Evolutionary conservation across 225 moss, liverwort and hornwort species (phyloP), one percentile per base, ranked within the genome.

Genomic region (Ulota crispa): DNA sequence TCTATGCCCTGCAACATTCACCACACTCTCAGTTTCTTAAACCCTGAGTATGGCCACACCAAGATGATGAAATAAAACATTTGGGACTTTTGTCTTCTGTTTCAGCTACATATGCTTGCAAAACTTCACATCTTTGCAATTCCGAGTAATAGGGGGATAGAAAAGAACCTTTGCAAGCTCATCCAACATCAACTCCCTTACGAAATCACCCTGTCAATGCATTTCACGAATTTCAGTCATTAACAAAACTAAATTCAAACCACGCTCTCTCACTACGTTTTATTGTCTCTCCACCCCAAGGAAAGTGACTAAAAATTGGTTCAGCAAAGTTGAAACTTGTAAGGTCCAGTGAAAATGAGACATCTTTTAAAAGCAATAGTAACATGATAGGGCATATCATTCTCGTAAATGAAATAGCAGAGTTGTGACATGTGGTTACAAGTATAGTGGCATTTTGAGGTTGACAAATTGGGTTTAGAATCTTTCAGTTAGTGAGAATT

Each of bases 161-260:
- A 79, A 53, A 43, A 47, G 0, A 32, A 97, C 96, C 93, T 96
- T 96, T 30, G 91, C 92, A 67, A 96, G 66, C 82, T 96, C 96
- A 73, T 93, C 91, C 67, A 96, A 67, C 55, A 96, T 75, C 87
- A 96, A 83, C 30, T 96, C 96, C 82, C 96, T 85, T 26, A 94
- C 93, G 79, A 93, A 96, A 68, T 91, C 83, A 21, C 96, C 96
- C 96, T 96, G 82, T 20, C 57, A 87, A 57, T 27, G 19, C 55
- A 47, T 12, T 28, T 72, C 61, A 66, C 60, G 41, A 78, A 61
- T 42, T 26, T 54, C 28, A 56, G 11, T 65, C 9, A 13, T 26
- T 66, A 72, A n/a, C 41, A 55, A 28, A 76, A 66, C 31, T 28
- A 34, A 39, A 11, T 42, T 77, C 18, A 28, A 71, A 59, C 59